phyloP scores from a whole-genome alignment of 345 rosid species.

The Salix brachista region DNA sequence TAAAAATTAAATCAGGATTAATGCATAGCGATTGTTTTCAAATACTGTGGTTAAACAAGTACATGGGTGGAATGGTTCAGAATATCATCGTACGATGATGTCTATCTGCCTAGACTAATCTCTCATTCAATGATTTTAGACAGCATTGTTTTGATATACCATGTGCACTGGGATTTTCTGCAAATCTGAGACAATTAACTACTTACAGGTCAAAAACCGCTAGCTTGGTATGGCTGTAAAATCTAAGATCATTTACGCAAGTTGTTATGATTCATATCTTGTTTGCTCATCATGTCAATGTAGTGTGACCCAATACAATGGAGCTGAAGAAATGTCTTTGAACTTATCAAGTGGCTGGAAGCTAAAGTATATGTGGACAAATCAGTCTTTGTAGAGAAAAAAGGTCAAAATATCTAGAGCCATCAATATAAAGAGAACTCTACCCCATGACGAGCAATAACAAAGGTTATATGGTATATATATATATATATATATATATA shows the following conservation, averaged over 20 bases:
- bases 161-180: neutral
- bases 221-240: neutral
- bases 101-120: no score
- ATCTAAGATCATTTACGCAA: neutral
- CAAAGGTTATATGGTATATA: neutral
- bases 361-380: neutral
- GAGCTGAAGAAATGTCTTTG: neutral
- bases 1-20: no score
- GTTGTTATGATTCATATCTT: conserved; percentile 2
- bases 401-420: no score
- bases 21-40: no score
- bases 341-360: neutral
- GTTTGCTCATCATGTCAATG: neutral
- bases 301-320: neutral
- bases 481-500: neutral
- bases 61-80: no score
- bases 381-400: neutral
- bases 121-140: no score
- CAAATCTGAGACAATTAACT: neutral
- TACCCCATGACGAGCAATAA: neutral
- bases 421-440: neutral
- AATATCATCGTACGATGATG: no score
- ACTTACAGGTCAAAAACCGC: neutral
- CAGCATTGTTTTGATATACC: neutral
- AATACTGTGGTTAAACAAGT: no score